Percentiles rank a stretch among this genome's conserved stretches.
These are phyloP conservation scores for Camellia sinensis DNA, from an alignment of 148 eudicot species.

Conservation along the genomic window DNA sequence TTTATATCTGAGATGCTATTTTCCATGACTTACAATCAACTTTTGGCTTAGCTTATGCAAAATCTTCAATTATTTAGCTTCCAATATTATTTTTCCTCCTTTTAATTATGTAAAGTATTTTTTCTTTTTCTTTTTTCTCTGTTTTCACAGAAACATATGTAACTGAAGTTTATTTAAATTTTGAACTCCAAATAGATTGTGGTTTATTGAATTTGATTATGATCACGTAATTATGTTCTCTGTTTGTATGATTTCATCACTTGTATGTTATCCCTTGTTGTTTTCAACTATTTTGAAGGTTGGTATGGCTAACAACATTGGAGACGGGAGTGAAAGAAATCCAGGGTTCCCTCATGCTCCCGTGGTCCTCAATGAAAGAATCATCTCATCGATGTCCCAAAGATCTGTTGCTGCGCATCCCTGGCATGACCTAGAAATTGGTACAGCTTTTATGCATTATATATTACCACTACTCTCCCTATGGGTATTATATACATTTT, in stretches of 20 bases:
- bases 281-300: constrained; percentile 16
- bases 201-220: neutral
- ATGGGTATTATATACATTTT: neutral
- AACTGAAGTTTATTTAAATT: neutral
- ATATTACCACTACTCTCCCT: neutral
- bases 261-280: neutral
- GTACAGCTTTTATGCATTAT: constrained; percentile 25
- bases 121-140: neutral
- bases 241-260: neutral
- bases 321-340: constrained; percentile 31
- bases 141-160: neutral
- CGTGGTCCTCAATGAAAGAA: constrained; percentile 74
- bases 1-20: too few species aligned
- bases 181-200: neutral
- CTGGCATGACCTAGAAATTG: constrained; percentile 93
- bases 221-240: neutral
- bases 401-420: constrained; percentile 94
- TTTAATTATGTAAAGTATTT: neutral
- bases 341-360: constrained; percentile 31
- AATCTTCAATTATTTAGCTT: neutral
- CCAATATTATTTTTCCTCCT: neutral
- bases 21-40: too few species aligned
- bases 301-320: constrained; percentile 52
- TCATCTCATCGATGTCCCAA: constrained; percentile 72
- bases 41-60: neutral